Evolutionary conservation across 2,329 filamentous ascomycete species (phyloP).

Genomic region (Sclerotinia subarctica): DNA sequence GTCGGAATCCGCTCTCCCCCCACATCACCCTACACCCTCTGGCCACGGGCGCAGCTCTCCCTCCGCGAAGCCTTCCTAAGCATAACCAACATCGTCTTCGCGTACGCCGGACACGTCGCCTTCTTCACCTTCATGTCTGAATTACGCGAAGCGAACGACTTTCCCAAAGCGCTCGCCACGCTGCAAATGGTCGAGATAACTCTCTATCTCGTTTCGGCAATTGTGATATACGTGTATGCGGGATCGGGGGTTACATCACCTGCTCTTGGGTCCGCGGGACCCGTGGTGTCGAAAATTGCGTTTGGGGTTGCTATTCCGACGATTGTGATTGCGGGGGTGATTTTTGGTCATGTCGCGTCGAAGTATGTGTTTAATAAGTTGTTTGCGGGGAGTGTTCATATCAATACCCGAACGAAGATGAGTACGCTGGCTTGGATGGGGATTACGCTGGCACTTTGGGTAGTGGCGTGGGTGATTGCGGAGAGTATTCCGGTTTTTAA

Average conservation of each 20-base stretch:
- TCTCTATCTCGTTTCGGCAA: slow-evolving; percentile 51
- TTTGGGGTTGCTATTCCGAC: slow-evolving; percentile 68
- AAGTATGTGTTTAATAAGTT: slow-evolving; percentile 65
- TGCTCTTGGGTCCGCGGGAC: slow-evolving; percentile 57
- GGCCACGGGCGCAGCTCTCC: slow-evolving; percentile 28
- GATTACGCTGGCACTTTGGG: slow-evolving; percentile 55
- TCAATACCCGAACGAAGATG: slow-evolving; percentile 45
- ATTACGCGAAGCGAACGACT: slow-evolving; percentile 51
- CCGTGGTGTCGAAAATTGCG: slow-evolving; percentile 57
- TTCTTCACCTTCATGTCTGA: slow-evolving; percentile 61
- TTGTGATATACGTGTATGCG: slow-evolving; percentile 64
- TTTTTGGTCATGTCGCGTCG: slow-evolving; percentile 63
- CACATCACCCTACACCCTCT: slow-evolving; percentile 34
- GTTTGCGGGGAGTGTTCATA: slow-evolving; percentile 47
- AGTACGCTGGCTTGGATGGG: slow-evolving; percentile 56
- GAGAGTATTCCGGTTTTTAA: slow-evolving; percentile 67
- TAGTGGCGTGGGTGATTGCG: slow-evolving; percentile 63
- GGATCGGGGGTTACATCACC: slow-evolving; percentile 61
- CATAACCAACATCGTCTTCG: slow-evolving; percentile 57
- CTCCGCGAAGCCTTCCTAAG: slow-evolving; percentile 47
- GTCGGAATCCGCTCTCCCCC: neutral
- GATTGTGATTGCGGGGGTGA: slow-evolving; percentile 68
- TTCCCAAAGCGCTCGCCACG: slow-evolving; percentile 54
- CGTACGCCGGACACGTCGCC: slow-evolving; percentile 58
- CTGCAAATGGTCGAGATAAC: slow-evolving; percentile 57